Evolutionary conservation across 2,329 filamentous ascomycete species (phyloP).

Genomic region (Arthrinium phaeospermum): DNA sequence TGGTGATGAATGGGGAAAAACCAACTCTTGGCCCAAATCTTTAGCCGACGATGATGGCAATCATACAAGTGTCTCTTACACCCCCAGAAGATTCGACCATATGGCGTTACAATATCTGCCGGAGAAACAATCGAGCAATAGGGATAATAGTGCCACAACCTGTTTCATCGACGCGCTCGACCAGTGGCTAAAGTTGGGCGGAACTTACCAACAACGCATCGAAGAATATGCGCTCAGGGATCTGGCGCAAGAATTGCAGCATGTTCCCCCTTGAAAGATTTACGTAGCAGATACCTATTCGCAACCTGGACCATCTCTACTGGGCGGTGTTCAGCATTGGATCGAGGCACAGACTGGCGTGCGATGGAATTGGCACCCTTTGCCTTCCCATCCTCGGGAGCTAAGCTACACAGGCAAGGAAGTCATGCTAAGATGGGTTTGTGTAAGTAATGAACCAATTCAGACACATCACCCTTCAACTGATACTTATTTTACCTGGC

Average conservation of each 20-base stretch:
- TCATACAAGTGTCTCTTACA: not conserved
- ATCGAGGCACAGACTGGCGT: not conserved
- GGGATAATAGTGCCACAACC: not conserved
- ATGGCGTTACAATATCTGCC: no score
- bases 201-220: not conserved
- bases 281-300: not conserved
- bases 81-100: no score
- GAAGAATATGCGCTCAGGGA: not conserved
- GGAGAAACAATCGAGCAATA: no score
- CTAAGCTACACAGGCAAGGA: not conserved
- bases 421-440: not conserved
- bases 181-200: not conserved
- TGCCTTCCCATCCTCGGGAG: not conserved
- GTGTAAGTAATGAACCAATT: not conserved
- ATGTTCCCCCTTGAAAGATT: not conserved
- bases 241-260: not conserved
- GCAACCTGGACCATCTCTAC: not conserved
- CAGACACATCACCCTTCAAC: not conserved
- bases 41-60: not conserved
- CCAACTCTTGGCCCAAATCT: no score
- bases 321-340: not conserved
- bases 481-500: not conserved
- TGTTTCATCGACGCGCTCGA: not conserved
- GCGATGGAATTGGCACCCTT: not conserved
- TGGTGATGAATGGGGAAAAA: no score